A percentile compares a stretch with the other conserved stretches of the same genome.
phyloP scores from a whole-genome alignment of 345 rosid species.

The Eucalyptus erythrocorys region DNA sequence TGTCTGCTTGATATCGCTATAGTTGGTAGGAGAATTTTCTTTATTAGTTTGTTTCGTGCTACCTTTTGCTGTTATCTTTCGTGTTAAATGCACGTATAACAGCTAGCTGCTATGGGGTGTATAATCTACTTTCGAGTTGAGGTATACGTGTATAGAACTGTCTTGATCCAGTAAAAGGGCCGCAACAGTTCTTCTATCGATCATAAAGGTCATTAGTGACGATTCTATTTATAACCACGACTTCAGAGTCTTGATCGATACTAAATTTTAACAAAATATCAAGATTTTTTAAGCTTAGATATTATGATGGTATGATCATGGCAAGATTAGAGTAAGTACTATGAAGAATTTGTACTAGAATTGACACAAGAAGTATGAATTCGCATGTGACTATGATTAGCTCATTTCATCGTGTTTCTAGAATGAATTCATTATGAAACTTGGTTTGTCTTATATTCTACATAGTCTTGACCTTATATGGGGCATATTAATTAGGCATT shows the following conservation, averaged over 20 bases:
- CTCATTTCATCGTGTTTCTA: neutral
- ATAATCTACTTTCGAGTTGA: neutral
- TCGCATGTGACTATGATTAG: neutral
- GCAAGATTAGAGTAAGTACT: neutral
- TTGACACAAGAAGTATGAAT: neutral
- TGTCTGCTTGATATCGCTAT: neutral
- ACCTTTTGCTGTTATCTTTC: neutral
- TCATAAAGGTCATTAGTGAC: neutral
- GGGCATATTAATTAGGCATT: neutral
- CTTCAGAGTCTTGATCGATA: neutral
- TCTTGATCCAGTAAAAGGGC: too few species aligned
- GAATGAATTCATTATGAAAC: neutral
- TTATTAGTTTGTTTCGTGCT: too few species aligned
- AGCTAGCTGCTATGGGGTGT: too few species aligned
- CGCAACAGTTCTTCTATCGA: too few species aligned
- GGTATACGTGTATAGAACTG: too few species aligned
- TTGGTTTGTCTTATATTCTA: too few species aligned
- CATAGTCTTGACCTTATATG: neutral
- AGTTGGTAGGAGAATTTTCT: neutral
- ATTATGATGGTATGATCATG: neutral
- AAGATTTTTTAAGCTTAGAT: neutral
- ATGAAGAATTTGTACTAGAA: neutral
- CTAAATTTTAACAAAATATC: accelerated
- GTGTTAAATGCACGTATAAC: neutral
- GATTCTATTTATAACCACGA: too few species aligned